A percentile compares a stretch with the other conserved stretches of the same genome.
Conservation (phyloP, 176 grass and related monocot species). For the Tuctoria greenei region DNA sequence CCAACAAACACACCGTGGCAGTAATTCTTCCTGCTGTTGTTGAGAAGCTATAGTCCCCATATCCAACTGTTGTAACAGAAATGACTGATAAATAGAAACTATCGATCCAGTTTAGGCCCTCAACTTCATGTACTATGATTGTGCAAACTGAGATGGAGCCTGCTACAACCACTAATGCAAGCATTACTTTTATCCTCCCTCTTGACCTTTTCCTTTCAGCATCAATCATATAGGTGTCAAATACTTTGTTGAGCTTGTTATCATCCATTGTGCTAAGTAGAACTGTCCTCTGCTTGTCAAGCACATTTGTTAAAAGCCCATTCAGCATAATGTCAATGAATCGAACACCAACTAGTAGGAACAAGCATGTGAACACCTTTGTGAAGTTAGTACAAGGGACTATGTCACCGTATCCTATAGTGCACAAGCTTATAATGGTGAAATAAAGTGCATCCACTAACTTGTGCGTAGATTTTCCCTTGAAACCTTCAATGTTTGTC, state of each 20-base stretch:
- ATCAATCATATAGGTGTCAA: constrained; percentile 73
- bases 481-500: constrained; percentile 58
- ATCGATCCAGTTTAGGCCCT: constrained; percentile 63
- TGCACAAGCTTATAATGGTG: constrained; percentile 70
- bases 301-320: constrained; percentile 50
- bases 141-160: constrained; percentile 61
- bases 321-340: constrained; percentile 67
- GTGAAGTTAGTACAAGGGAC: constrained; percentile 59
- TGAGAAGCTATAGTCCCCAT: constrained; percentile 64
- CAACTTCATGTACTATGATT: constrained; percentile 58
- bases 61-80: constrained; percentile 88
- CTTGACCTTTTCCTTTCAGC: constrained; percentile 65
- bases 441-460: constrained; percentile 83
- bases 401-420: constrained; percentile 83
- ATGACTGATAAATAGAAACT: constrained; percentile 74
- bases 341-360: constrained; percentile 69
- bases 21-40: constrained; percentile 67
- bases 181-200: constrained; percentile 57
- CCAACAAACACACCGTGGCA: constrained; percentile 60
- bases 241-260: constrained; percentile 65
- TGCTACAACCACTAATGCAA: constrained; percentile 50
- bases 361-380: constrained; percentile 77
- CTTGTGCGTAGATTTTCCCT: constrained; percentile 53
- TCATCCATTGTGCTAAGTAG: constrained; percentile 79
- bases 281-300: constrained; percentile 65